Evolutionary conservation across 345 rosid genomes (phyloP), one percentile per base, ranked within the genome.

Genomic region (Angophora floribunda): DNA sequence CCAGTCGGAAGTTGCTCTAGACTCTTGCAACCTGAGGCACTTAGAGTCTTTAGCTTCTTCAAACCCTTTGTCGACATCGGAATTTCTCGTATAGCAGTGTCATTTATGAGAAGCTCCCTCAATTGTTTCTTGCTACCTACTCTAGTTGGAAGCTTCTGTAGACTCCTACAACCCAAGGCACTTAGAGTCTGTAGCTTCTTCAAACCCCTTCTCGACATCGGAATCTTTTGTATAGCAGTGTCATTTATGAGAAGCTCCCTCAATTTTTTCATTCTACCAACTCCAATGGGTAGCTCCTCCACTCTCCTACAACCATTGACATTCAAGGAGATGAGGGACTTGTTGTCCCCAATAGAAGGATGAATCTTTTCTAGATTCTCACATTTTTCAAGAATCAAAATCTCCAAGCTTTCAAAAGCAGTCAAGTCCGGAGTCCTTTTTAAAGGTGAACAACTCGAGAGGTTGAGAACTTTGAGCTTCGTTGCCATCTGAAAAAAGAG

Each of bases 91-190:
- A 63, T 63, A 13, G 32, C 17, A 6, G 70, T 63, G 3, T 2
- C 70, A 28, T 28, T 28, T n/a, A 63, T 26, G 2, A 63, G 41
- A 65, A 15, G 78, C 10, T 49, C 50, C 50, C 50, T 49, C 50
- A 49, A 49, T 49, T 49, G 7, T 49, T 1, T 10, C 2, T 7
- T 7, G 7, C 2, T 1, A 6, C 2, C 2, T 49, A 49, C 50
- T 49, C 50, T 2, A 49, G 2, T 49, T 1, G 50, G 50, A 49
- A 49, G 50, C 50, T 49, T 1, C 50, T 49, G 9, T 49, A 49
- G 50, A 49, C 50, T 49, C 50, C 11, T 49, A 3, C 50, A 49
- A 49, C 50, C 9, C 0, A 11, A 49, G 50, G 9, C 50, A 49
- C 0, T 49, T 49, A 49, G 50, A 49, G 50, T 49, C 2, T 49